Evolutionary conservation across 352 stramenopile genomes (phyloP).

Genomic region (Elongisporangium anandrum): DNA sequence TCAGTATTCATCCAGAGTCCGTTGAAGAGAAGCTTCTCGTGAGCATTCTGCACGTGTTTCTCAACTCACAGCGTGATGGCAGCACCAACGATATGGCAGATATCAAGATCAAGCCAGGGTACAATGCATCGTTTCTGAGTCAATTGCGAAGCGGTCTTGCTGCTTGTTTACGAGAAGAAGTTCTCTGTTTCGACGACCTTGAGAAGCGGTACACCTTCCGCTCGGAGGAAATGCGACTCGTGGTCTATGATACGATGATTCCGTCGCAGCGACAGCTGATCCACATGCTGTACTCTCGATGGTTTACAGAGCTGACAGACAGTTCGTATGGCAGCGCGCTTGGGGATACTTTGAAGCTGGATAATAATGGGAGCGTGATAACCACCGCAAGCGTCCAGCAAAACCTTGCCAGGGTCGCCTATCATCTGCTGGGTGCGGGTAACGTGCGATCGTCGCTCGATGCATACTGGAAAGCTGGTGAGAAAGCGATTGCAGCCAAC

Average conservation of each 20-base stretch:
- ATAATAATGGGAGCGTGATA: neutral
- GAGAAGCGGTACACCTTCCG: neutral
- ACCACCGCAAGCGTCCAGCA: too few species aligned
- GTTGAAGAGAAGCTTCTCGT: slow-evolving; percentile 53
- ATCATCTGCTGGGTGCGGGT: neutral
- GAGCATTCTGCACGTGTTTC: slow-evolving; percentile 46
- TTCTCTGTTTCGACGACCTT: neutral
- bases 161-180: slow-evolving; percentile 24
- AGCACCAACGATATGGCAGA: slow-evolving; percentile 20
- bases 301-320: neutral
- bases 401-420: neutral
- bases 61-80: slow-evolving; percentile 15
- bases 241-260: neutral
- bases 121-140: slow-evolving; percentile 17
- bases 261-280: neutral
- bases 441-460: neutral
- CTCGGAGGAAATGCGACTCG: neutral
- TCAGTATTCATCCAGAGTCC: slow-evolving; percentile 61
- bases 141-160: slow-evolving; percentile 54
- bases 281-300: neutral
- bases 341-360: neutral
- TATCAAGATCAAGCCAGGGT: slow-evolving; percentile 27
- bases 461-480: slow-evolving; percentile 49
- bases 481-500: slow-evolving; percentile 47
- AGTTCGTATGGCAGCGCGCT: neutral